Percentiles rank a stretch among this genome's conserved stretches.
Evolutionary conservation across 2,329 filamentous ascomycete species (phyloP).

Genomic region (Venturia oleaginea): DNA sequence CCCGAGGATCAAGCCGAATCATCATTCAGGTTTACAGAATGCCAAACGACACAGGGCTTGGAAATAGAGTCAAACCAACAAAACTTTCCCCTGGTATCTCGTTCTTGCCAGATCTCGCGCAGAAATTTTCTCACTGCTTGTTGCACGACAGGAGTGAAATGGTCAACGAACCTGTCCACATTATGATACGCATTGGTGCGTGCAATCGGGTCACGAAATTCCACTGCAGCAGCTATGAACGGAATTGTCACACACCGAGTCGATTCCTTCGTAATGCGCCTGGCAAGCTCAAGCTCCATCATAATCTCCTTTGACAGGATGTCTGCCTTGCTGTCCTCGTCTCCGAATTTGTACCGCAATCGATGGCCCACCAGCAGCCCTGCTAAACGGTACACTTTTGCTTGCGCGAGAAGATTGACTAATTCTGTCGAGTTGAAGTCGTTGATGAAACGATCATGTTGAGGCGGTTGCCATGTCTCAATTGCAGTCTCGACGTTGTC

Average conservation of each 20-base stretch:
- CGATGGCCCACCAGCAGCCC: neutral
- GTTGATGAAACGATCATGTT: neutral
- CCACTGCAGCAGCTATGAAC: neutral
- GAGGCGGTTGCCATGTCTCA: neutral
- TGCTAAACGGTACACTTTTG: neutral
- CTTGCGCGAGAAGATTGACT: neutral
- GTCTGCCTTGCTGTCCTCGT: neutral
- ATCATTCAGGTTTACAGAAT: neutral
- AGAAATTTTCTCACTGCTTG: neutral
- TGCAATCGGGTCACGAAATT: neutral
- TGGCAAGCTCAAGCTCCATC: neutral
- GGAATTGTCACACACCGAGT: neutral
- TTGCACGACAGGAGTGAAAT: neutral
- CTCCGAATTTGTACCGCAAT: neutral
- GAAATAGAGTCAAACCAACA: neutral
- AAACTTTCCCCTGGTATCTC: neutral
- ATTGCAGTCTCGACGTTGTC: neutral
- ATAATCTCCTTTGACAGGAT: neutral
- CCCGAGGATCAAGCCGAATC: too few species aligned
- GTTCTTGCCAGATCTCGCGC: neutral
- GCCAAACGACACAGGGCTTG: neutral
- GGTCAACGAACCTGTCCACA: neutral
- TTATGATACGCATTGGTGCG: neutral
- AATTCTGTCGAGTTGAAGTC: neutral
- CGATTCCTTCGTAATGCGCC: neutral